Evolutionary conservation across 140 eudicot genomes (phyloP), one percentile per base, ranked within the genome.

Genomic region (Flaveria floridana): DNA sequence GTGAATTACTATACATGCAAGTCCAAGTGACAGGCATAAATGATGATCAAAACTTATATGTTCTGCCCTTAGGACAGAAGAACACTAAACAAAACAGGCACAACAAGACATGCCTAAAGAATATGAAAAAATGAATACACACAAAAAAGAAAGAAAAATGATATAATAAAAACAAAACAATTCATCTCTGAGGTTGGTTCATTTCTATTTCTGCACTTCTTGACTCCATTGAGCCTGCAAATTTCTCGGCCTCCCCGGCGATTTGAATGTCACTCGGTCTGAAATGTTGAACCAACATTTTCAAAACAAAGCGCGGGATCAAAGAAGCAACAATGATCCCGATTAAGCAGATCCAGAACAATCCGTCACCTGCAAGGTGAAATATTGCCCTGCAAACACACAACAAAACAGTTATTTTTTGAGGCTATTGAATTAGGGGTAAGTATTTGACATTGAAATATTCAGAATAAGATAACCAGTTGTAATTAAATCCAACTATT

Each of bases 301-400:
- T 92, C 20, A 86, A 77, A 69, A 88, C 95, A 26, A 92, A 89
- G 51, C 92, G 98, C 26, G 98, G 98, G 25, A 90, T 72, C 68
- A 92, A 67, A 28, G 89, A 84, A 37, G 84, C 93, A 5, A 92
- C 78, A 0, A 80, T 64, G 63, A 86, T 81, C 37, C 80, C 90
- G 8, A 92, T 85, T 80, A 92, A 70, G 79, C 89, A 87, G 7
- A 86, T 39, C 98, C 98, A 92, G 74, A 88, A 88, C 75, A 63
- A 14, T 61, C 77, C 81, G 2, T 81, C 86, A 1, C 87, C 83
- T 51, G 88, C 85, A 46, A 82, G 70, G 62, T 86, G 68, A 65
- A 92, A 89, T 70, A 92, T 84, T 44, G 98, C 96, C 98, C 98
- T 92, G 91, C 88, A 82, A 51, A 55, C 56, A 13, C 39, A 75